These are phyloP conservation scores for Eurotiales sp. DNA, from an alignment of 2,329 filamentous ascomycete genomes.

Conservation along the genomic window DNA sequence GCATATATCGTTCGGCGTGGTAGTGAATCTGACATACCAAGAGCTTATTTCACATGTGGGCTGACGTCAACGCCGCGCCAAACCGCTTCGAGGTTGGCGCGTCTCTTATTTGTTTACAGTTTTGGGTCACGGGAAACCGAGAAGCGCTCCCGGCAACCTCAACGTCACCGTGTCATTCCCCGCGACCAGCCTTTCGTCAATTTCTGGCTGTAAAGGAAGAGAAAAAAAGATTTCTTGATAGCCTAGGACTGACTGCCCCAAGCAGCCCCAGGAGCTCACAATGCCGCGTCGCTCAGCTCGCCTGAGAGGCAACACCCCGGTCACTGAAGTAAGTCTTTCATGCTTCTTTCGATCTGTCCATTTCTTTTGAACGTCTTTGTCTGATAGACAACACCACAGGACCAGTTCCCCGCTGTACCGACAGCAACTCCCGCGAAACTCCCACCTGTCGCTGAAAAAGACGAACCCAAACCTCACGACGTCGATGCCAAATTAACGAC, in stretches of 20 bases:
- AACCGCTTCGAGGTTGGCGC: neutral
- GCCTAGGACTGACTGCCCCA: neutral
- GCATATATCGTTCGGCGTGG: too few relatives aligned
- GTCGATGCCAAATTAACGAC: slow-evolving; percentile 19
- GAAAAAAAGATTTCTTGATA: too few relatives aligned
- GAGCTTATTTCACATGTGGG: too few relatives aligned
- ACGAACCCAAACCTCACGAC: slow-evolving; percentile 38
- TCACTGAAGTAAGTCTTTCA: slow-evolving; percentile 29
- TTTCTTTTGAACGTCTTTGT: neutral
- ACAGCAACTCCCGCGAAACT: slow-evolving; percentile 31
- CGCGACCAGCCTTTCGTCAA: too few relatives aligned
- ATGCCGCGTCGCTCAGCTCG: slow-evolving; percentile 42
- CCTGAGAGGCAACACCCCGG: slow-evolving; percentile 30
- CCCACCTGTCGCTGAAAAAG: slow-evolving; percentile 45
- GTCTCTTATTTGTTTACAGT: slow-evolving; percentile 14
- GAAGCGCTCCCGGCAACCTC: slow-evolving; percentile 2
- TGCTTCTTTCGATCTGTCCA: neutral
- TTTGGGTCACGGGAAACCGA: slow-evolving; percentile 6
- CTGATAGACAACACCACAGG: slow-evolving; percentile 10
- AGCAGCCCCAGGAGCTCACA: neutral
- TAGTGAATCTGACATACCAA: too few relatives aligned
- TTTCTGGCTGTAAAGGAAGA: too few relatives aligned
- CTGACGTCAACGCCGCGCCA: neutral
- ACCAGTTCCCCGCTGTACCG: slow-evolving; percentile 12
- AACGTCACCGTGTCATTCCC: too few relatives aligned